A percentile compares a stretch with the other conserved stretches of the same genome.
Evolutionary conservation across 306 rosid species (phyloP).

Genomic region (Cotoneaster glaucophyllus): DNA sequence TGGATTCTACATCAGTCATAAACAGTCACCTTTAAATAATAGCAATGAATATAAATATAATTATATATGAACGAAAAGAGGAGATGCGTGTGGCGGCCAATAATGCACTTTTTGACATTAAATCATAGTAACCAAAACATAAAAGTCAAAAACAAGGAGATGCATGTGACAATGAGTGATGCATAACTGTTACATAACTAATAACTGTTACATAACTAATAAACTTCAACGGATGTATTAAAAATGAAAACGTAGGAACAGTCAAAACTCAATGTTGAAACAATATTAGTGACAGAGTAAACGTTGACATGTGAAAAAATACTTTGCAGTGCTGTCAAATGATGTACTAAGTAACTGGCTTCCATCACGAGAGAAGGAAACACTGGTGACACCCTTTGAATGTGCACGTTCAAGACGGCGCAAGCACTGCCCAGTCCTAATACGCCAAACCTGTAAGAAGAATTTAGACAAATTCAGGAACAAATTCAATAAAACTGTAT

Average conservation of each 20-base stretch:
- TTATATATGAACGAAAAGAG: background rate
- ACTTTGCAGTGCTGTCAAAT: conserved; percentile 97
- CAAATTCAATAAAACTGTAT: background rate
- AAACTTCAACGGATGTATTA: background rate
- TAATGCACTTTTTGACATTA: background rate
- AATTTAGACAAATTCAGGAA: background rate
- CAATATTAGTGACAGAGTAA: background rate
- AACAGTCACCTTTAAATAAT: background rate
- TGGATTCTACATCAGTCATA: conserved; percentile 56
- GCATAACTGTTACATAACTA: background rate
- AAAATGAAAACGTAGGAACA: background rate
- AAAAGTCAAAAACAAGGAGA: background rate
- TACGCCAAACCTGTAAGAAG: conserved; percentile 79
- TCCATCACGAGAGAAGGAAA: conserved; percentile 96
- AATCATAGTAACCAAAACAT: background rate
- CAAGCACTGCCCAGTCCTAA: conserved; percentile 98
- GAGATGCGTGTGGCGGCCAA: background rate
- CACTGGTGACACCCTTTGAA: conserved; percentile 91
- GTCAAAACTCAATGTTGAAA: background rate
- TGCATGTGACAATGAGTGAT: background rate
- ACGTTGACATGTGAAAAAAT: conserved; percentile 1
- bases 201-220: conserved; percentile 3
- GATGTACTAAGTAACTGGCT: conserved; percentile 92
- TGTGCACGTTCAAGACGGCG: conserved; percentile 98
- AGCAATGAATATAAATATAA: background rate